Conservation (phyloP, 2,329 filamentous ascomycete genomes). For the Colletotrichum neosansevieriae region DNA sequence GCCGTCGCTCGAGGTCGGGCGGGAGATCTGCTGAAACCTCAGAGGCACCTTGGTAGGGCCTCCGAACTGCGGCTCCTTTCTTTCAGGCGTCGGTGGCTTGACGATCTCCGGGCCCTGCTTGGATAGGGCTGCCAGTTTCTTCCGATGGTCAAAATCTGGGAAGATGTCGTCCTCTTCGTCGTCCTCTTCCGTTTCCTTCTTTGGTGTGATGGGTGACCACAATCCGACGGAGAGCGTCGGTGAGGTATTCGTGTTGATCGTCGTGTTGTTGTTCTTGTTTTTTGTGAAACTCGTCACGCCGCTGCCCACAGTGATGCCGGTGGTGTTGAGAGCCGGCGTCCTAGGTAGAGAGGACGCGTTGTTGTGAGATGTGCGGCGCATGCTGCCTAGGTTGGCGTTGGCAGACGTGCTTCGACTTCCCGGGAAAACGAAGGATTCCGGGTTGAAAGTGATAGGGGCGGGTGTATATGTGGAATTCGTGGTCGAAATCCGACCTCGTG, state of each 20-base stretch:
- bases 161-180: slow-evolving; percentile 65
- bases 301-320: slow-evolving; percentile 56
- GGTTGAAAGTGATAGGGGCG: slow-evolving; percentile 50
- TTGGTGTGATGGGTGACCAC: slow-evolving; percentile 57
- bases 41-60: slow-evolving; percentile 35
- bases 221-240: slow-evolving; percentile 60
- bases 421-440: slow-evolving; percentile 51
- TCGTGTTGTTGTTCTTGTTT: not conserved
- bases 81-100: slow-evolving; percentile 40
- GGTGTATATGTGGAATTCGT: slow-evolving; percentile 30
- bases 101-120: slow-evolving; percentile 27
- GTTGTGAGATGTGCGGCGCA: slow-evolving; percentile 48
- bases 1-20: slow-evolving; percentile 40
- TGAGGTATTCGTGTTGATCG: slow-evolving; percentile 43
- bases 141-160: slow-evolving; percentile 63
- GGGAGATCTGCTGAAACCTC: slow-evolving; percentile 39
- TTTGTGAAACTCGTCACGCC: slow-evolving; percentile 50
- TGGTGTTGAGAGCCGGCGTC: slow-evolving; percentile 47
- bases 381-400: slow-evolving; percentile 53
- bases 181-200: slow-evolving; percentile 55
- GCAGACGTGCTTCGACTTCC: slow-evolving; percentile 60
- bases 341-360: slow-evolving; percentile 39
- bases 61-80: slow-evolving; percentile 40
- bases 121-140: slow-evolving; percentile 42
- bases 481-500: slow-evolving; percentile 53